phyloP scores from a whole-genome alignment of 495 filamentous ascomycete species.

The Daldinia loculata region DNA sequence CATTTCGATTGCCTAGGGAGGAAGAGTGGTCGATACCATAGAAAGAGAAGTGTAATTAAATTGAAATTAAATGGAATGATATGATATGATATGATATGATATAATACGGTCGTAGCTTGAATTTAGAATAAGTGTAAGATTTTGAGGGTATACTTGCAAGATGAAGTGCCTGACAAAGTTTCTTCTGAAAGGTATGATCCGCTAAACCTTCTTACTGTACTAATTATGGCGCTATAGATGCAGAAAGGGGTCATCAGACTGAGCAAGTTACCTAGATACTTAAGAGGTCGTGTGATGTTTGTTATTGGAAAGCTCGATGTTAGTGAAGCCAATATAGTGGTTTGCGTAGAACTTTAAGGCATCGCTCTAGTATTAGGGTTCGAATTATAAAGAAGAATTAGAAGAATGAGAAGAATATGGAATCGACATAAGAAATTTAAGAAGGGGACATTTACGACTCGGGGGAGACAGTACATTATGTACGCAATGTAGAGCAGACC shows the following conservation, averaged over 20 bases:
- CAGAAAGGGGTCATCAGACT: neutral
- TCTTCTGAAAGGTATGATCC: neutral
- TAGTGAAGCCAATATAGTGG: neutral
- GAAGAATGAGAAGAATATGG: neutral
- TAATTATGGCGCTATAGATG: neutral
- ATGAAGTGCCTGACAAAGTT: neutral
- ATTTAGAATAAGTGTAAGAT: neutral
- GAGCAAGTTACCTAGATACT: neutral
- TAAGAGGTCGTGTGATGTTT: neutral
- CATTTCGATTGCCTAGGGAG: neutral
- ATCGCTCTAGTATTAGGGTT: neutral
- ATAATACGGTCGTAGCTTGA: neutral
- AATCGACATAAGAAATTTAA: neutral
- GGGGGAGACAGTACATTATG: neutral
- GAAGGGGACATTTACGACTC: neutral
- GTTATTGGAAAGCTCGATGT: neutral
- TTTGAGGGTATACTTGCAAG: neutral
- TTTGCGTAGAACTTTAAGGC: neutral
- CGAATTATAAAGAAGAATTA: neutral
- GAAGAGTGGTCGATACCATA: neutral
- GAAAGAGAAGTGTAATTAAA: neutral
- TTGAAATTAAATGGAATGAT: no score
- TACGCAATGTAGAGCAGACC: neutral
- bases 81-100: no score
- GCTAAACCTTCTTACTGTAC: neutral